A percentile compares a stretch with the other conserved stretches of the same genome.
These are phyloP conservation scores for Septoria petroselini DNA, from an alignment of 2,329 filamentous ascomycete species.

Conservation along the genomic window DNA sequence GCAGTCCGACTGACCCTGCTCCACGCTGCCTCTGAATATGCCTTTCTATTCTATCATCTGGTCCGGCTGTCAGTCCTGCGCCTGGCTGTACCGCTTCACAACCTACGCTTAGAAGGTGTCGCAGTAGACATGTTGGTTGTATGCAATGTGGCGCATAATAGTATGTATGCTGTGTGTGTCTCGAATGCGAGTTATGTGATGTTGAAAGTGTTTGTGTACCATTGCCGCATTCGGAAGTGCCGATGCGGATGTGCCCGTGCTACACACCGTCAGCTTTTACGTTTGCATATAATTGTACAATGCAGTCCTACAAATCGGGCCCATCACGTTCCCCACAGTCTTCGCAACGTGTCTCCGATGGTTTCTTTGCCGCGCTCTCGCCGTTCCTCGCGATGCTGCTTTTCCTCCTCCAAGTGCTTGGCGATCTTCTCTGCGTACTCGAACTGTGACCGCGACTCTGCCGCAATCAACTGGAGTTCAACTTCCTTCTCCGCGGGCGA, in stretches of 20 bases:
- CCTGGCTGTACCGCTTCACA: too few species aligned
- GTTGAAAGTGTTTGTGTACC: slow-evolving; percentile 13
- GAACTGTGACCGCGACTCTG: slow-evolving; percentile 59
- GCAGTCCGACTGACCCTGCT: slow-evolving; percentile 27
- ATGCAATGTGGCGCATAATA: slow-evolving; percentile 11
- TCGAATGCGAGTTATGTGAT: too few species aligned
- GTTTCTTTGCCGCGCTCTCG: slow-evolving; percentile 54
- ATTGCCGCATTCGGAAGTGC: slow-evolving; percentile 8
- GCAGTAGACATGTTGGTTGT: slow-evolving; percentile 29
- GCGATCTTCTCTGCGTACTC: slow-evolving; percentile 58
- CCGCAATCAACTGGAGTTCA: slow-evolving; percentile 63
- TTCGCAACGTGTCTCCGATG: slow-evolving; percentile 42
- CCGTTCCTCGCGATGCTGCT: slow-evolving; percentile 53
- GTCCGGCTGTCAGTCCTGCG: slow-evolving; percentile 10
- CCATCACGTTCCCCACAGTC: slow-evolving; percentile 30
- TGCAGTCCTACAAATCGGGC: background rate
- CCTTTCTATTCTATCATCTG: slow-evolving; percentile 33
- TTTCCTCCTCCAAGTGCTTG: slow-evolving; percentile 56
- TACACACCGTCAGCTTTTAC: too few species aligned
- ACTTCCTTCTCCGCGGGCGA: slow-evolving; percentile 45
- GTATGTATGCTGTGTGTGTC: background rate
- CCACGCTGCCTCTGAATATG: slow-evolving; percentile 37
- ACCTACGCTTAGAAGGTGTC: slow-evolving; percentile 28
- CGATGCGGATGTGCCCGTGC: too few species aligned
- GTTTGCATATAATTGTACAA: background rate